Percentiles rank a stretch among this genome's conserved stretches.
Conservation (phyloP, 176 grass and related monocot species). For the Triticum dicoccoides region DNA sequence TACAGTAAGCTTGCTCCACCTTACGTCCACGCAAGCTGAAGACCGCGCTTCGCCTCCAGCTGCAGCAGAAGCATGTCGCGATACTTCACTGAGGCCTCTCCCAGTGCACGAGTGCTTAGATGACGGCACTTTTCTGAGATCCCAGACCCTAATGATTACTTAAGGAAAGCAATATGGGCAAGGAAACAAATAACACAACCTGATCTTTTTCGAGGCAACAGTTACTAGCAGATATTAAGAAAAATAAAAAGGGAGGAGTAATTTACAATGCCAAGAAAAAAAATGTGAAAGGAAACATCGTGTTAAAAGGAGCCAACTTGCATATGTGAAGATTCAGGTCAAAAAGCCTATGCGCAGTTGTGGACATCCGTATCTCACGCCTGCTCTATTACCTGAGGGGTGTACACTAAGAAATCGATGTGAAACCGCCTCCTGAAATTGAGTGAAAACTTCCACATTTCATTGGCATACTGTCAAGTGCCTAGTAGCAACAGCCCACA, state of each 20-base stretch:
- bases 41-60: too few species aligned
- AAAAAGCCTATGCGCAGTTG: neutral
- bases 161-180: too few species aligned
- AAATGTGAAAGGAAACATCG: neutral
- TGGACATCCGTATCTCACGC: neutral
- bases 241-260: neutral
- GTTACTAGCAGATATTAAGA: neutral
- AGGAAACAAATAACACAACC: too few species aligned
- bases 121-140: too few species aligned
- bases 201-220: neutral
- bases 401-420: neutral
- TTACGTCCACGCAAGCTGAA: too few species aligned
- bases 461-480: neutral
- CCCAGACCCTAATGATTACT: too few species aligned
- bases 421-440: neutral
- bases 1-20: too few species aligned
- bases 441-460: neutral
- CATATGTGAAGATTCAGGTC: neutral
- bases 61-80: too few species aligned
- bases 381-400: neutral
- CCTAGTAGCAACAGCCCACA: neutral
- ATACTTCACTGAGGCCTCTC: too few species aligned
- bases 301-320: neutral
- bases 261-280: neutral
- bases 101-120: too few species aligned